Percentiles rank a stretch among this genome's conserved stretches.
Conservation (phyloP, 2,329 filamentous ascomycete species). For the Trichoderma afroharzianum region DNA sequence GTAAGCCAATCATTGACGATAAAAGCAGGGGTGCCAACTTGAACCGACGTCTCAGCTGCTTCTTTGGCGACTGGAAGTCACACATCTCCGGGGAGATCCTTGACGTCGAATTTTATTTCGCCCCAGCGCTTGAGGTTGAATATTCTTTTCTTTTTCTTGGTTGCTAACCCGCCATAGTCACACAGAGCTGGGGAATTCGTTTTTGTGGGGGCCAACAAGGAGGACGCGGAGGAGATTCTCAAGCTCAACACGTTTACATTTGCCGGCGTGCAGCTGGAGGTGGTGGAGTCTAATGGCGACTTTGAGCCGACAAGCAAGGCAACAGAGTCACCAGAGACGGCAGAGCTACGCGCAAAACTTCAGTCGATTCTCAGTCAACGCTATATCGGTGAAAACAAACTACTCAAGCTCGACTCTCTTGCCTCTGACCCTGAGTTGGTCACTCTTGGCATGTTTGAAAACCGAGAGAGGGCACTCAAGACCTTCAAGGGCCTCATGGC, state of each 20-base stretch:
- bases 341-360: constrained; percentile 66
- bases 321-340: constrained; percentile 49
- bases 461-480: constrained; percentile 69
- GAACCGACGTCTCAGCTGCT: constrained; percentile 17
- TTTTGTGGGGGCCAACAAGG: constrained; percentile 62
- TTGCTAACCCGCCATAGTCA: constrained; percentile 71
- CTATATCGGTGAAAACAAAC: constrained; percentile 67
- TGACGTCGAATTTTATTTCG: constrained; percentile 15
- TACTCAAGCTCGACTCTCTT: constrained; percentile 79
- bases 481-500: constrained; percentile 91
- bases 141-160: constrained; percentile 43
- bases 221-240: constrained; percentile 60
- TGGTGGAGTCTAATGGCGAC: constrained; percentile 47
- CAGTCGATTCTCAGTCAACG: constrained; percentile 68
- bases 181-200: constrained; percentile 65
- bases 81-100: constrained; percentile 8
- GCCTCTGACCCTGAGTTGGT: constrained; percentile 68
- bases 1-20: constrained; percentile 56
- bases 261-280: constrained; percentile 59
- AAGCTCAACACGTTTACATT: constrained; percentile 68
- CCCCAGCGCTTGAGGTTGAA: constrained; percentile 18
- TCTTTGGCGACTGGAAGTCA: constrained; percentile 11
- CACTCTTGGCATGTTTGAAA: constrained; percentile 71
- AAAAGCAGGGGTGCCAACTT: constrained; percentile 27
- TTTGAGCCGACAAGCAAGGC: constrained; percentile 33